phyloP scores from a whole-genome alignment of 352 stramenopile species.

The Pythium brassicae region DNA sequence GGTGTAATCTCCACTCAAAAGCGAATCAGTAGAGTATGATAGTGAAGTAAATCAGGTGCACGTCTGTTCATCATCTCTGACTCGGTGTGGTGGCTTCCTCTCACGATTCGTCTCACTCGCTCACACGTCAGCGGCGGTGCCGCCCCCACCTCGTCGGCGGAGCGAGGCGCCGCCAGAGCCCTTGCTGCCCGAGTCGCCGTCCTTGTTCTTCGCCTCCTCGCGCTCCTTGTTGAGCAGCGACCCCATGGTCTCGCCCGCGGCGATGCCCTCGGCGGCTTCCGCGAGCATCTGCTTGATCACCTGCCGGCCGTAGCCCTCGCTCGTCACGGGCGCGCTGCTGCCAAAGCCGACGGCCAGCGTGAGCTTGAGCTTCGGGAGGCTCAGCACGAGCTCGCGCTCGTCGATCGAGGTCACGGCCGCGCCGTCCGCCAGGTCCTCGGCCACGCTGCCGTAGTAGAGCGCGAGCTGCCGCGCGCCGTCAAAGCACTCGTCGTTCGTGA shows the following conservation, averaged over 20 bases:
- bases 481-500: slow-evolving; percentile 76
- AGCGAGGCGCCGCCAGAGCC: slow-evolving; percentile 25
- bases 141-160: slow-evolving; percentile 32
- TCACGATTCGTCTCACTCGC: too few species aligned
- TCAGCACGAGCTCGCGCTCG: slow-evolving; percentile 74
- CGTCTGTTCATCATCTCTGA: too few species aligned
- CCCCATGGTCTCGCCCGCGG: slow-evolving; percentile 69
- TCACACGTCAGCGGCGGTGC: slow-evolving; percentile 1
- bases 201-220: slow-evolving; percentile 44
- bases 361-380: slow-evolving; percentile 77
- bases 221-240: slow-evolving; percentile 70
- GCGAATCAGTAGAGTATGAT: background rate
- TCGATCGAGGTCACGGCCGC: slow-evolving; percentile 69
- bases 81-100: background rate
- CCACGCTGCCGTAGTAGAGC: slow-evolving; percentile 82
- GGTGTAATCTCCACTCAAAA: background rate
- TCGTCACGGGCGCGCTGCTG: slow-evolving; percentile 63
- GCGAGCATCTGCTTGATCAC: slow-evolving; percentile 68
- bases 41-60: background rate
- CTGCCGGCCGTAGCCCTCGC: slow-evolving; percentile 63
- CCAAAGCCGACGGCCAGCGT: slow-evolving; percentile 83
- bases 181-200: background rate
- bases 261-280: slow-evolving; percentile 53
- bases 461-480: slow-evolving; percentile 69
- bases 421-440: slow-evolving; percentile 63